These are phyloP conservation scores for Lasiodiplodia theobromae DNA, from an alignment of 2,329 filamentous ascomycete species.

Conservation along the genomic window DNA sequence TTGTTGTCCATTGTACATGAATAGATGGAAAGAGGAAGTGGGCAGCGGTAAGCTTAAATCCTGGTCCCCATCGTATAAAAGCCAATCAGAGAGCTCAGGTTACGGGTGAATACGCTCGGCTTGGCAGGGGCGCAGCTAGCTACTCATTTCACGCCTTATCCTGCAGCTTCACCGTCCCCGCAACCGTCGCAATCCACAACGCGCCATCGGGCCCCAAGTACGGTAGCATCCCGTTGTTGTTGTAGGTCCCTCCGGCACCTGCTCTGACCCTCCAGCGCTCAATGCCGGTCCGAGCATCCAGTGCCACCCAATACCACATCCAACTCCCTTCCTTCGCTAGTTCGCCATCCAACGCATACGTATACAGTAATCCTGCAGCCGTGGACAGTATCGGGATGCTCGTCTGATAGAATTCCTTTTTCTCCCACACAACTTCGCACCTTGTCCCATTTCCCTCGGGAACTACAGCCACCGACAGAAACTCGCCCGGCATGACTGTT, in stretches of 20 bases:
- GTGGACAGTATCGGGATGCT: constrained; percentile 3
- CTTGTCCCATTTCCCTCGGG: not conserved
- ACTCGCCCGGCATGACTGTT: not conserved
- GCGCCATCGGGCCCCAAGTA: not conserved
- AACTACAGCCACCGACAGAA: not conserved
- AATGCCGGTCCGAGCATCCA: not conserved
- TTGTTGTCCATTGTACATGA: no score
- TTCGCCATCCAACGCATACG: not conserved
- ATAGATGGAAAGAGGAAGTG: no score
- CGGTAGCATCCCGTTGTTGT: not conserved
- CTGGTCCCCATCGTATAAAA: no score
- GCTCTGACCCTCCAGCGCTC: not conserved
- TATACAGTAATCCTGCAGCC: not conserved
- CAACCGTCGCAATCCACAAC: not conserved
- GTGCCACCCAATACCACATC: not conserved
- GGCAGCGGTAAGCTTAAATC: no score
- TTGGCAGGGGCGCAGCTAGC: no score
- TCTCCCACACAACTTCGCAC: not conserved
- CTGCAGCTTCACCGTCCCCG: no score
- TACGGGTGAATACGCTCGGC: no score
- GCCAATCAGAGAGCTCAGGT: no score
- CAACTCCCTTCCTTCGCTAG: not conserved
- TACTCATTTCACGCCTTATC: no score
- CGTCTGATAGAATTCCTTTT: not conserved
- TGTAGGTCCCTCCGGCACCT: not conserved